phyloP scores from a whole-genome alignment of 345 rosid species.

The Boechera stricta region DNA sequence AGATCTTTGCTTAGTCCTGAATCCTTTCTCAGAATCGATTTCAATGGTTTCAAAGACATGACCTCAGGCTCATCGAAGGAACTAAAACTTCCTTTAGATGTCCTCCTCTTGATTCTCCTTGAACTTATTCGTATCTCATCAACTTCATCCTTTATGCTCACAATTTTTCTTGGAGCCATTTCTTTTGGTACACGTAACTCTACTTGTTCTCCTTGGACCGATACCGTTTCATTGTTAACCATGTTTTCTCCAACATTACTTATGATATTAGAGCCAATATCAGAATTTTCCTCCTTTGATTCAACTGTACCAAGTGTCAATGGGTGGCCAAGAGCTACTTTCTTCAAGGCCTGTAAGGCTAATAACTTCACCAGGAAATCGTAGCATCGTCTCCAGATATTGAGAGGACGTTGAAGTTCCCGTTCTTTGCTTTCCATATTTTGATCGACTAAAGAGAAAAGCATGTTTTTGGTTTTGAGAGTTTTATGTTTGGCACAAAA shows the following conservation, averaged over 20 bases:
- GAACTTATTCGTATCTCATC: constrained; percentile 44
- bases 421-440: constrained; percentile 5
- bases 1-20: neutral
- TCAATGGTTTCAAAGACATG: constrained; percentile 38
- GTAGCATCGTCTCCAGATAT: constrained; percentile 27
- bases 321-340: constrained; percentile 22
- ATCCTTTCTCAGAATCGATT: constrained; percentile 43
- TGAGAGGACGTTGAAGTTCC: constrained; percentile 3
- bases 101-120: constrained; percentile 39
- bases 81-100: constrained; percentile 37
- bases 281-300: constrained; percentile 18
- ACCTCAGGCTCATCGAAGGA: constrained; percentile 24
- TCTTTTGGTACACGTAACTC: constrained; percentile 19
- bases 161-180: constrained; percentile 39
- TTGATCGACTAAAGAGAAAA: constrained; percentile 18
- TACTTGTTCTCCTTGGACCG: constrained; percentile 11
- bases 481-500: constrained; percentile 14
- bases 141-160: constrained; percentile 41
- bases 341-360: constrained; percentile 29
- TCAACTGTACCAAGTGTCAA: neutral
- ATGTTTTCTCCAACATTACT: constrained; percentile 12
- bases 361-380: constrained; percentile 29
- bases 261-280: constrained; percentile 21
- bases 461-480: constrained; percentile 16
- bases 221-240: neutral